Evolutionary conservation across 108 stramenopile genomes (phyloP).

Genomic region (Nitzschia inconspicua): DNA sequence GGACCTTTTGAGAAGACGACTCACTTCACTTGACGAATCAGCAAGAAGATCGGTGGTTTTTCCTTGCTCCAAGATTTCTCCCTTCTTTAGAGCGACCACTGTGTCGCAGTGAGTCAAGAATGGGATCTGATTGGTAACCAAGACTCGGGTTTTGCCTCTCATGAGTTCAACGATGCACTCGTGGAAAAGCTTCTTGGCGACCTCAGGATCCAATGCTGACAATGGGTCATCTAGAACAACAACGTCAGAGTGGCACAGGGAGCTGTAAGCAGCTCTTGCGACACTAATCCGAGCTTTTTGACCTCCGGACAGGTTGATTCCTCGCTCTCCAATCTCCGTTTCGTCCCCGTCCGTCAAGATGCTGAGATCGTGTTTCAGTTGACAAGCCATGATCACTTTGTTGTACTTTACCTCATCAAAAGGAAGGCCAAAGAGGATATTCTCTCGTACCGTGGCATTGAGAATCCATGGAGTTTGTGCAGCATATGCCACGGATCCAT

Average conservation of each 20-base stretch:
- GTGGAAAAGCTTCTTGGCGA: constrained; percentile 71
- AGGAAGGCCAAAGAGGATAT: constrained; percentile 87
- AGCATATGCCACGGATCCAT: constrained; percentile 74
- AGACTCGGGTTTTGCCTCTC: constrained; percentile 73
- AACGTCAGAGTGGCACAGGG: constrained; percentile 70
- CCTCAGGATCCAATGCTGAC: constrained; percentile 82
- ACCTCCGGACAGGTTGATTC: constrained; percentile 81
- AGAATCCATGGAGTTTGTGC: constrained; percentile 92
- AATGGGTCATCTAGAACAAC: constrained; percentile 86
- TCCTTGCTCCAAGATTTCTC: constrained; percentile 71
- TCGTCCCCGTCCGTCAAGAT: constrained; percentile 71
- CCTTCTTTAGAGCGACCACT: constrained; percentile 62
- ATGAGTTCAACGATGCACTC: constrained; percentile 68
- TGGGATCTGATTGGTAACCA: constrained; percentile 92
- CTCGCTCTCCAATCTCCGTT: constrained; percentile 94
- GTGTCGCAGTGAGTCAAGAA: constrained; percentile 67
- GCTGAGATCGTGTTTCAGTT: constrained; percentile 69
- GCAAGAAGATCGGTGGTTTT: constrained; percentile 58
- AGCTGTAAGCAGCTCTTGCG: constrained; percentile 83
- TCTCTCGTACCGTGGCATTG: constrained; percentile 90
- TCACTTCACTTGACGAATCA: constrained; percentile 57
- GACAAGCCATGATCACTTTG: constrained; percentile 70
- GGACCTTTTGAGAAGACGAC: constrained; percentile 45
- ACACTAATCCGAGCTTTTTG: constrained; percentile 66
- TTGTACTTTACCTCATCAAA: constrained; percentile 74